Evolutionary conservation across 1,139 yeast species (phyloP), one percentile per base, ranked within the genome.

Genomic region (Ashbya aceris): DNA sequence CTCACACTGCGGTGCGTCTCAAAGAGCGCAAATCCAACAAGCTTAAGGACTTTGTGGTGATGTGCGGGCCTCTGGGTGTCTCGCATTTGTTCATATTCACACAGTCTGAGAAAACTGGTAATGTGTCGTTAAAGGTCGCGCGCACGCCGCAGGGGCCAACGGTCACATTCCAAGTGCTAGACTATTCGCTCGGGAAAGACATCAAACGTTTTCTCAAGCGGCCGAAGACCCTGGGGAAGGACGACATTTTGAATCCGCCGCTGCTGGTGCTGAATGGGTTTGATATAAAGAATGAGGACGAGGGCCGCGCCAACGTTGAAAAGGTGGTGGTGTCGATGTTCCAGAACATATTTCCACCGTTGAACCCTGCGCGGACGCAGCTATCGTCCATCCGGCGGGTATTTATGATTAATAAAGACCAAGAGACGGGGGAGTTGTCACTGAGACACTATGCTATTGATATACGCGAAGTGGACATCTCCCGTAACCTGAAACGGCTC

Each of bases 41-140:
- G 57, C 70, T 91, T 50, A 83, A 83, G 62, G 98, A 91, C 65
- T 91, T 84, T 55, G 75, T 89, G 13, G 95, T 87, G 17, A 89
- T 91, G 96, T 87, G 96, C 31, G 98, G 98, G 4, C 97, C 98
- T 7, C 70, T 91, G 41, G 95, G 96, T 30, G 96, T 93, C 10
- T 73, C 91, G 7, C 96, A 91, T 62, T 65, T 93, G 58, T 77
- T 91, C 66, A 70, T 91, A 23, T 87, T 91, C 67, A 82, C 89
- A 49, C 95, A 86, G 59, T 76, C 86, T 36, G 81, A 77, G 52
- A 74, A 73, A 36, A 69, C 82, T 2, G 97, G 96, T 7, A 80
- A 79, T 46, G 80, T 93, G 8, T 81, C 91, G 39, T 68, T 93
- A 51, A 75, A 97, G 56, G 66, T 93, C 41, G 89, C 93, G 2